These are phyloP conservation scores for Deinandra increscens DNA, from an alignment of 129 eudicot genomes.

Conservation along the genomic window DNA sequence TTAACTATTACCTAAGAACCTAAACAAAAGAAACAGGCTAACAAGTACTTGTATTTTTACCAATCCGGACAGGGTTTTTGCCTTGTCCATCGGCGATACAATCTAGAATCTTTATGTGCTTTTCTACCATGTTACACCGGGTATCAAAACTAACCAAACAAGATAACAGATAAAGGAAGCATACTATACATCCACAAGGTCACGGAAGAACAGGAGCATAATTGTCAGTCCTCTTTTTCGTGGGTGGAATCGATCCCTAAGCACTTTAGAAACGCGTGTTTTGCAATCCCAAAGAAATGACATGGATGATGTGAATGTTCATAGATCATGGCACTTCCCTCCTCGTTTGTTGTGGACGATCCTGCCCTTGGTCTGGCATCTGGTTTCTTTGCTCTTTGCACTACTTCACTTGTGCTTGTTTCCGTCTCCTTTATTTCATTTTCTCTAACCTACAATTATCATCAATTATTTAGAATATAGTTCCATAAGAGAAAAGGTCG, in stretches of 20 bases:
- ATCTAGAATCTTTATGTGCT: background rate
- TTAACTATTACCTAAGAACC: background rate
- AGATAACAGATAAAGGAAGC: conserved; percentile 5
- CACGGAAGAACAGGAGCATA: background rate
- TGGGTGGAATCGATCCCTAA: conserved; percentile 50
- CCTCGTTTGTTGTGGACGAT: conserved; percentile 29
- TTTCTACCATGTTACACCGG: conserved; percentile 6
- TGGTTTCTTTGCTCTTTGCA: conserved; percentile 31
- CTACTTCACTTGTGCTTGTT: conserved; percentile 36
- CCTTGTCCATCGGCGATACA: background rate
- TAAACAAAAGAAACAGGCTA: background rate
- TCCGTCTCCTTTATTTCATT: conserved; percentile 33
- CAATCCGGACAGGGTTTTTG: background rate
- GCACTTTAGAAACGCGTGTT: conserved; percentile 68
- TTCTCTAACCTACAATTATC: conserved; percentile 44
- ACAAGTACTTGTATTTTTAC: background rate
- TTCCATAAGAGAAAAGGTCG: background rate
- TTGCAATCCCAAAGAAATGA: conserved; percentile 57
- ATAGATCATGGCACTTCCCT: conserved; percentile 11
- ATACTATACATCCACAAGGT: conserved; percentile 18
- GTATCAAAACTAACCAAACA: conserved; percentile 17
- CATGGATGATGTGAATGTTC: conserved; percentile 58
- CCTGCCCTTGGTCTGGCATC: conserved; percentile 30
- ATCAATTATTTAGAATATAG: background rate
- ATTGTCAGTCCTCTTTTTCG: conserved; percentile 17